A percentile compares a stretch with the other conserved stretches of the same genome.
Conservation (phyloP, 768 basidiomycete species). For the Mycena galopus region DNA sequence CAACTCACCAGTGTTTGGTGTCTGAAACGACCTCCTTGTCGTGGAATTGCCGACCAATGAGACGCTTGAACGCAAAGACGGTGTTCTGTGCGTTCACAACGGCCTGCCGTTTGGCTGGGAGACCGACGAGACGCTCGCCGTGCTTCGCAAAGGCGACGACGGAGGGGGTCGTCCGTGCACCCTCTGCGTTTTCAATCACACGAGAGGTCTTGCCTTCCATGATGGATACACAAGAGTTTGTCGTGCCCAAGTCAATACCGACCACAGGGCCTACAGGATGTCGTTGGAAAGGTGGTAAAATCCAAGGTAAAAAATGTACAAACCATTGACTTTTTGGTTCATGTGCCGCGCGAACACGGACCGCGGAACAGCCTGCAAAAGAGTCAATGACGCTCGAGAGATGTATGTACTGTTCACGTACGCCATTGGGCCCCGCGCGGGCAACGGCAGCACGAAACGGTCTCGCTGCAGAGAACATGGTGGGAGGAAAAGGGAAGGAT, state of each 20-base stretch:
- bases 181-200: slow-evolving; percentile 98
- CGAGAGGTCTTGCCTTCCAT: slow-evolving; percentile 97
- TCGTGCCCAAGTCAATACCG: slow-evolving; percentile 97
- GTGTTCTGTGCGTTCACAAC: slow-evolving; percentile 97
- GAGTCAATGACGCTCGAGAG: slow-evolving; percentile 20
- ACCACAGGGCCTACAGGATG: slow-evolving; percentile 79
- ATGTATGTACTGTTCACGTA: slow-evolving; percentile 44
- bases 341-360: slow-evolving; percentile 89
- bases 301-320: slow-evolving; percentile 40
- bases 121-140: slow-evolving; percentile 94
- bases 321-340: slow-evolving; percentile 95
- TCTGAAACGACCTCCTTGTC: slow-evolving; percentile 97
- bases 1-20: slow-evolving; percentile 80
- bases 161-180: slow-evolving; percentile 97
- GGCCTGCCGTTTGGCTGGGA: slow-evolving; percentile 97
- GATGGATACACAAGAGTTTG: slow-evolving; percentile 91
- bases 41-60: slow-evolving; percentile 93
- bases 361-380: slow-evolving; percentile 71
- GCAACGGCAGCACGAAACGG: slow-evolving; percentile 70
- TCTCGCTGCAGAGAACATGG: slow-evolving; percentile 79
- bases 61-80: slow-evolving; percentile 93
- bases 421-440: slow-evolving; percentile 76
- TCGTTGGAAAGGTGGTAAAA: background rate
- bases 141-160: slow-evolving; percentile 99
- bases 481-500: slow-evolving; percentile 53